Evolutionary conservation across 2,329 filamentous ascomycete genomes (phyloP), one percentile per base, ranked within the genome.

Genomic region (Alternaria gaisen): DNA sequence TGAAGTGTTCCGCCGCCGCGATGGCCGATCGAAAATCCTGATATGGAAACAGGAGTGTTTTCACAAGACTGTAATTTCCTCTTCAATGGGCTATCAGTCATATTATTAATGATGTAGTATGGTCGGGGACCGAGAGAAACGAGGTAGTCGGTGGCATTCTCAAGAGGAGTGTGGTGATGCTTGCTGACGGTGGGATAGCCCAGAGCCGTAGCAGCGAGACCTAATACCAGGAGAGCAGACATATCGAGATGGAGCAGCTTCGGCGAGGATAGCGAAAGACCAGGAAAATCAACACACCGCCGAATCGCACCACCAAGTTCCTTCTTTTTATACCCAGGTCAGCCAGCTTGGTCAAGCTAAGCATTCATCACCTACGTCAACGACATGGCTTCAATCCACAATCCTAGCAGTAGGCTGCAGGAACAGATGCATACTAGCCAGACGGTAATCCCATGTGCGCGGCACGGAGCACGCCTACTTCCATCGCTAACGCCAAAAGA

Each of bases 101-200:
- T 88, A 68, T 87, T 82, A 68, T 88, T 81, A 65, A 90, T 79
- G 7, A 91, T 83, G 75, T 85, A 91, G 77, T 87, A 88, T 0
- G 88, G 89, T 10, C 88, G 84, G 2, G 87, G 86, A 7, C 88
- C 88, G 4, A 90, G 80, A 53, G 89, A 84, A 60, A 90, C 83
- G 63, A 68, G 66, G 24, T 67, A 68, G 5, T 48, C 46, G 3
- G 30, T 36, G 1, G 9, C 46, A 48, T 48, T 48, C 14, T 48
- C 46, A 2, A 48, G 46, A 48, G 46, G 9, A 3, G 41, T 41
- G 42, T 64, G 53, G 41, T 68, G 50, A 20, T 63, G 60, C 56
- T 58, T 62, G 34, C 53, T 63, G 5, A 60, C 44, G 14, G 62
- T 60, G 12, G 64, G 62, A 22, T 61, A 57, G n/a, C 60, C 63